Evolutionary conservation across 208 protist species (phyloP), one percentile per base, ranked within the genome.

Genomic region (Leishmania tropica): DNA sequence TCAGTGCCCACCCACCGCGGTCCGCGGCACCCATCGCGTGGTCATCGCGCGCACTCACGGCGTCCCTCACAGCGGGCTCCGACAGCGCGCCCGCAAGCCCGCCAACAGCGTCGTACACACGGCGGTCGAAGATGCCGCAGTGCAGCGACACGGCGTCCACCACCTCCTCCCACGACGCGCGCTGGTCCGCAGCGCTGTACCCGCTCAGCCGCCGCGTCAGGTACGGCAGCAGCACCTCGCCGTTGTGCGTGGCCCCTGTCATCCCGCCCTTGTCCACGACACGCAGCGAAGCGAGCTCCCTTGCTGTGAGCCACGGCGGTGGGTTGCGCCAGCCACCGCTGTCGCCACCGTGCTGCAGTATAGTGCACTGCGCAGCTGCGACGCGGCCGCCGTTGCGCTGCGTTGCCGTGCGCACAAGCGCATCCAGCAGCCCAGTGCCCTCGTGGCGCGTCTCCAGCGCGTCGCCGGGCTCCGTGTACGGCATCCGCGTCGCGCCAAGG

Each of bases 351-450:
- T 35, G 37, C 42, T 47, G 70, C 17, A 88, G 60, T 37, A 88
- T 64, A 37, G 79, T 83, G 70, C 85, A 88, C 76, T 88, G 85
- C 31, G 84, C 85, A 21, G 79, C 85, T 11, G 79, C 77, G 75
- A 88, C 85, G 53, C 85, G 85, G 21, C 85, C 85, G n/a, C 81
- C 74, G 79, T 88, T 88, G 58, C 62, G 79, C n/a, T 48, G 40
- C 58, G 70, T 82, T 28, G 82, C 75, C 10, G 78, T 84, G 64
- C 58, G 31, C 56, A 88, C 75, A 60, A 88, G 77, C 58, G 79
- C 74, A 56, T 83, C 79, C 51, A 88, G 53, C 42, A 81, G 78
- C 40, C 78, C 78, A 3, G 28, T 70, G 35, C 78, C 78, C 53
- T 35, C 56, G 45, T 28, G 71, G 56, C 78, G 78, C 78, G 58